Percentiles rank a stretch among this genome's conserved stretches.
Evolutionary conservation across 805 yeast genomes (phyloP).

Genomic region (Zygotorulaspora chibaensis): DNA sequence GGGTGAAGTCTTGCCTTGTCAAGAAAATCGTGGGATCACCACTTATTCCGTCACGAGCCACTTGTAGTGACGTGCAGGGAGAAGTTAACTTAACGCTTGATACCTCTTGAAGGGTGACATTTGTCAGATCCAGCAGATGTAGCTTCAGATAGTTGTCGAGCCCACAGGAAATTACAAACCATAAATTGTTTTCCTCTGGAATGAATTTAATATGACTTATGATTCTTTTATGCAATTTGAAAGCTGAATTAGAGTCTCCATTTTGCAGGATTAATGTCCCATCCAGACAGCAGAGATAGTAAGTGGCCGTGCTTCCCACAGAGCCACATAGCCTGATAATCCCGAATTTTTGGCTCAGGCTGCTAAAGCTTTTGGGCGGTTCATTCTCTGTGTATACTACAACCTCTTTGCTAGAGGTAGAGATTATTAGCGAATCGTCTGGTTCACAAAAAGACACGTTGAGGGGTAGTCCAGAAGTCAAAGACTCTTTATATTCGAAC

Average conservation of each 20-base stretch:
- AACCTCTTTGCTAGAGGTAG: slow-evolving; percentile 16
- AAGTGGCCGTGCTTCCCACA: slow-evolving; percentile 5
- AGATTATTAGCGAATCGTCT: slow-evolving; percentile 8
- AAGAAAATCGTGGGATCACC: slow-evolving; percentile 43
- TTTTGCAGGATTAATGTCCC: slow-evolving; percentile 22
- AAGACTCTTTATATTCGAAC: background rate
- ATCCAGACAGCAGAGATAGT: slow-evolving; percentile 25
- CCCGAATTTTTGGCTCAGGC: slow-evolving; percentile 7
- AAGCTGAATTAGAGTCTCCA: background rate
- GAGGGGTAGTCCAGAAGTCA: slow-evolving; percentile 2
- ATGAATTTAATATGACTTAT: slow-evolving; percentile 36
- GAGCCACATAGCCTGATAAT: slow-evolving; percentile 25
- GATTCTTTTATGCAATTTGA: slow-evolving; percentile 39
- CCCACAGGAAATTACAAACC: slow-evolving; percentile 52
- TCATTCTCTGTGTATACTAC: slow-evolving; percentile 2
- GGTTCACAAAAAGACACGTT: slow-evolving; percentile 1
- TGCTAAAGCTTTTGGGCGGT: background rate
- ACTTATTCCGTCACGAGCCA: slow-evolving; percentile 20
- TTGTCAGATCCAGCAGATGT: slow-evolving; percentile 20
- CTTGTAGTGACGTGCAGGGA: slow-evolving; percentile 50
- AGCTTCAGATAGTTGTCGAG: slow-evolving; percentile 50
- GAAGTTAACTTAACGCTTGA: slow-evolving; percentile 39
- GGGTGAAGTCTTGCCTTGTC: slow-evolving; percentile 58
- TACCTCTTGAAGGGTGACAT: slow-evolving; percentile 11
- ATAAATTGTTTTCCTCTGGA: slow-evolving; percentile 13